Conservation (phyloP, 768 basidiomycete species). For the Mycena rosella region DNA sequence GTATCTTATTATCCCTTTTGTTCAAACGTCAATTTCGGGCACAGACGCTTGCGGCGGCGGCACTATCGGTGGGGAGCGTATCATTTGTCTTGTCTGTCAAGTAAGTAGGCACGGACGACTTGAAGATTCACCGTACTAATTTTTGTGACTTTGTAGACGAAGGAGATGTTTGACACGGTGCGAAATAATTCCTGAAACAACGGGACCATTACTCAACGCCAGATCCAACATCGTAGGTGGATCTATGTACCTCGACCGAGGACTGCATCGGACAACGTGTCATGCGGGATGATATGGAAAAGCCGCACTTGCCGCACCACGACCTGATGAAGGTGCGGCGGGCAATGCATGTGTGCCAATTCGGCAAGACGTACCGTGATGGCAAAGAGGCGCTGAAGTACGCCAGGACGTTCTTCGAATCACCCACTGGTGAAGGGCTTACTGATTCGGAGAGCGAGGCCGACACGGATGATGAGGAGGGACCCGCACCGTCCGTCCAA, state of each 20-base stretch:
- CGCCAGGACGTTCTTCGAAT: constrained; percentile 28
- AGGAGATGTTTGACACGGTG: constrained; percentile 32
- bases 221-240: constrained; percentile 20
- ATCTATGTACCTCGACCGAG: constrained; percentile 45
- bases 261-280: constrained; percentile 38
- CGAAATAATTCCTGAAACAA: neutral
- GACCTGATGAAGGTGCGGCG: constrained; percentile 45
- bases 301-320: constrained; percentile 45
- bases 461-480: constrained; percentile 20
- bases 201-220: neutral
- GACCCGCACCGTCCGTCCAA: constrained; percentile 3
- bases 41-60: constrained; percentile 42
- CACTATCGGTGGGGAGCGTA: constrained; percentile 42
- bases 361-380: constrained; percentile 35
- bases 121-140: neutral
- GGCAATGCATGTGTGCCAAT: constrained; percentile 30
- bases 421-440: neutral
- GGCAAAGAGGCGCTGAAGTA: constrained; percentile 39
- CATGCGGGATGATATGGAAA: constrained; percentile 33
- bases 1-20: neutral
- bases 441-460: constrained; percentile 6
- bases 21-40: neutral
- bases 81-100: constrained; percentile 49
- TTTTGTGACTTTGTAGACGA: constrained; percentile 3
- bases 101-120: neutral